Conservation (phyloP, 768 basidiomycete species). For the Lactarius hengduanensis region DNA sequence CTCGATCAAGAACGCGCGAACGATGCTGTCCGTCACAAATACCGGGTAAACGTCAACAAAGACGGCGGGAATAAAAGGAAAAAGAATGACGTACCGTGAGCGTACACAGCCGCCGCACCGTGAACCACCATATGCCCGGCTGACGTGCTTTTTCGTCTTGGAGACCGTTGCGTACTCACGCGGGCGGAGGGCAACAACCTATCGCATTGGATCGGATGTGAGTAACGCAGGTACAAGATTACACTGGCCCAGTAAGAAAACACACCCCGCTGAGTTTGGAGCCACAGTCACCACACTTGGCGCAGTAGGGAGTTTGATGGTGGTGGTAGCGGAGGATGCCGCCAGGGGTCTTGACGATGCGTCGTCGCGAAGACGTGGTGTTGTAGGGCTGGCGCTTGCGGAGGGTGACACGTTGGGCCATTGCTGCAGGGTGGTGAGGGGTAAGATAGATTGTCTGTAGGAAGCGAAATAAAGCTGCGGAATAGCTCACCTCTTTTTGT, state of each 20-base stretch:
- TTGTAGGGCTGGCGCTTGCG: slow-evolving; percentile 98
- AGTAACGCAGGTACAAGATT: neutral
- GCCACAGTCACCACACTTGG: slow-evolving; percentile 99
- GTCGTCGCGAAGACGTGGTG: slow-evolving; percentile 94
- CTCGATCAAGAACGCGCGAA: slow-evolving; percentile 98
- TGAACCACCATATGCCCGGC: slow-evolving; percentile 95
- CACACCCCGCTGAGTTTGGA: slow-evolving; percentile 90
- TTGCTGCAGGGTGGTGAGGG: slow-evolving; percentile 37
- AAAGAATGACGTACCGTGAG: slow-evolving; percentile 64
- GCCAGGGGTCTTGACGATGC: slow-evolving; percentile 97
- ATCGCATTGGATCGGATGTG: slow-evolving; percentile 17
- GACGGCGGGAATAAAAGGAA: slow-evolving; percentile 2
- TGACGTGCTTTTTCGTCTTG: slow-evolving; percentile 96
- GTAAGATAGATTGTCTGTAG: neutral
- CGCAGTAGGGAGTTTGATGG: slow-evolving; percentile 79
- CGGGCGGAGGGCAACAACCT: slow-evolving; percentile 96
- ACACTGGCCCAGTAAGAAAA: slow-evolving; percentile 23
- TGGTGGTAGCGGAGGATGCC: slow-evolving; percentile 98
- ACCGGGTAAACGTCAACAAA: slow-evolving; percentile 6
- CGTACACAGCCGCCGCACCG: slow-evolving; percentile 95
- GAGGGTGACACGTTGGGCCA: slow-evolving; percentile 99
- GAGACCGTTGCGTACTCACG: slow-evolving; percentile 94
- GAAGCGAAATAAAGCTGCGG: neutral
- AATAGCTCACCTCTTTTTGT: slow-evolving; percentile 19
- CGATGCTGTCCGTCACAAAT: slow-evolving; percentile 60